Base-by-base conservation (phyloP, 306 rosid species). In the Quercus ilex region DNA sequence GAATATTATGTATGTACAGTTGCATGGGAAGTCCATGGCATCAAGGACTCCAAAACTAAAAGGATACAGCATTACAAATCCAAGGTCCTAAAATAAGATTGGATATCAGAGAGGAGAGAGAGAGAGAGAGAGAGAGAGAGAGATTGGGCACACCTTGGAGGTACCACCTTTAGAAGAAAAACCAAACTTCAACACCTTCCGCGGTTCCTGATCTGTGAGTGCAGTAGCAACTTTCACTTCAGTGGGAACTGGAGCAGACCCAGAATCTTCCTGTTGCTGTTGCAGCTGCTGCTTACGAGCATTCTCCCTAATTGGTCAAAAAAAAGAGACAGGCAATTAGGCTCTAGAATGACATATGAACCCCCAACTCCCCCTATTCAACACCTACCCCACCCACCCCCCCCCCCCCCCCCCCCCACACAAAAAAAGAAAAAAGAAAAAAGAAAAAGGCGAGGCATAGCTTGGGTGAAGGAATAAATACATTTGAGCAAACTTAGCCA, bases 401-500 rank as follows among this genome's bases (percentile, higher is more conserved):
- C 17, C 28, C 33, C n/a, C n/a, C n/a, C 0, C 33, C 33, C 35
- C 30, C 3, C 30, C 30, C 30, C 28, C 28, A n/a, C n/a, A n/a
- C n/a, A n/a, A n/a, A n/a, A n/a, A n/a, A n/a, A n/a, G n/a, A n/a
- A n/a, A 3, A 5, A 26, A n/a, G 21, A 33, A 41, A 76, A 33
- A 23, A 11, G 21, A 19, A 46, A 6, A 35, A 51, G 73, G n/a
- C 3, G 5, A 64, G 6, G 38, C 13, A 76, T 8, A 68, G 15
- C 58, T 17, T 20, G 57, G 75, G 13, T 38, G 28, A 23, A 38
- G 12, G 70, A 70, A 59, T 68, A 31, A 31, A 77, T 94, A 94
- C 98, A 94, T 87, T 77, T 91, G 97, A 83, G 96, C 93, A 77
- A 94, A 91, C 87, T 92, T 91, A 4, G 94, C 94, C 89, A 92